phyloP scores from a whole-genome alignment of 2,329 filamentous ascomycete species.

The Thelonectria blattea region DNA sequence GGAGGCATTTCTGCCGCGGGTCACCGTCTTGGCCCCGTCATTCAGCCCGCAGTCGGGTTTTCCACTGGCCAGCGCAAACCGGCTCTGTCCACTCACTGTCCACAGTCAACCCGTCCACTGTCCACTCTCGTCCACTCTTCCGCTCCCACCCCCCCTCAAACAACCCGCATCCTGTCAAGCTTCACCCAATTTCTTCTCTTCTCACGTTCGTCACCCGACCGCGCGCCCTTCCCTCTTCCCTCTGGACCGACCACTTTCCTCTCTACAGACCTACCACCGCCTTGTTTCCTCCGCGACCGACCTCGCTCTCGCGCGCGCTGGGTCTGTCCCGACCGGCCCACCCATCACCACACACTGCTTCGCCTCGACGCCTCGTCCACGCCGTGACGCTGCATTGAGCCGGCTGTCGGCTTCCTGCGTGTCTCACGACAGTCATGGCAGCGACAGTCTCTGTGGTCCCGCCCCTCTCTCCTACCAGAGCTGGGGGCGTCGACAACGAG shows the following conservation, averaged over 20 bases:
- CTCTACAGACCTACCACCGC: constrained; percentile 8
- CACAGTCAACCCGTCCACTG: constrained; percentile 6
- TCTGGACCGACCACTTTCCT: constrained; percentile 2
- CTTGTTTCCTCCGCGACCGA: constrained; percentile 14
- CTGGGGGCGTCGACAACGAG: constrained; percentile 54
- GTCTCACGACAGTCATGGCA: constrained; percentile 51
- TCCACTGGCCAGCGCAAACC: constrained; percentile 37
- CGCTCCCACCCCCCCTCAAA: constrained; percentile 23
- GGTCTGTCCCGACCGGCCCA: constrained; percentile 31
- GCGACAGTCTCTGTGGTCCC: constrained; percentile 57
- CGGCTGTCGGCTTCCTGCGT: constrained; percentile 24
- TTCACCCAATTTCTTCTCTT: not conserved
- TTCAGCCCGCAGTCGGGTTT: constrained; percentile 40
- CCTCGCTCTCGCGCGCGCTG: constrained; percentile 24
- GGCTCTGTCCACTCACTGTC: constrained; percentile 26
- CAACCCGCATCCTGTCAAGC: constrained; percentile 7
- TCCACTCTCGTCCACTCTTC: constrained; percentile 25
- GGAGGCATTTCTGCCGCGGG: constrained; percentile 40
- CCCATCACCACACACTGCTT: constrained; percentile 19
- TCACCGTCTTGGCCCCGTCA: constrained; percentile 42
- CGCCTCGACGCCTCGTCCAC: constrained; percentile 9
- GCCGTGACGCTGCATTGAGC: constrained; percentile 12
- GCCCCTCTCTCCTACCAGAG: constrained; percentile 52
- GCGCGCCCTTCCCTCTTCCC: constrained; percentile 6
- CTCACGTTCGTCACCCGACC: not conserved